These are phyloP conservation scores for Picea glauca DNA, from an alignment of 75 land plant genomes.

Conservation along the genomic window DNA sequence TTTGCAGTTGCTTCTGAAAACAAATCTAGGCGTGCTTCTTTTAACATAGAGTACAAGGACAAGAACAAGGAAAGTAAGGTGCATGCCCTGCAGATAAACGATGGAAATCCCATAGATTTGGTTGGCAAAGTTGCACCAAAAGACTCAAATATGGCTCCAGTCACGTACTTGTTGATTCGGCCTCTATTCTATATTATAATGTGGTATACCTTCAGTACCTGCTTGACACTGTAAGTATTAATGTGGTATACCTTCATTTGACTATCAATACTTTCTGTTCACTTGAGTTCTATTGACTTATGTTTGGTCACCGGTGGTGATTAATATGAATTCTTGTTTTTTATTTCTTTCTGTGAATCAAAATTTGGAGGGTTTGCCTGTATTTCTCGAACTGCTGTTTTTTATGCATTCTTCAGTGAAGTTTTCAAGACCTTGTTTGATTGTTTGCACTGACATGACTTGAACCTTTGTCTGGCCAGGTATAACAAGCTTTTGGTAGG, in stretches of 20 bases:
- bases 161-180: slow-evolving; percentile 32
- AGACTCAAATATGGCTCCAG: slow-evolving; percentile 14
- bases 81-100: slow-evolving; percentile 3
- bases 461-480: slow-evolving; percentile 18
- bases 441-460: slow-evolving; percentile 3
- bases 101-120: slow-evolving; percentile 5
- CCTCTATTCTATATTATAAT: slow-evolving; percentile 63
- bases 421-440: slow-evolving; percentile 6
- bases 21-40: slow-evolving; percentile 10
- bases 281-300: too few species aligned
- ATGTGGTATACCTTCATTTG: not conserved
- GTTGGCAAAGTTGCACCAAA: not conserved
- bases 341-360: too few species aligned
- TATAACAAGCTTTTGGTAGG: slow-evolving; percentile 32
- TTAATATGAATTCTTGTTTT: too few species aligned
- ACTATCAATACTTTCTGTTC: too few species aligned
- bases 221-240: slow-evolving; percentile 65
- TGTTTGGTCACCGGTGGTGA: too few species aligned
- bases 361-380: not conserved
- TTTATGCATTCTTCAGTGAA: not conserved
- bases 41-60: slow-evolving; percentile 27
- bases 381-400: slow-evolving; percentile 14
- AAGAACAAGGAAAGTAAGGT: not conserved
- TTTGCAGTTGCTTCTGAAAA: not conserved
- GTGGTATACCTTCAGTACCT: slow-evolving; percentile 93